Percentiles rank a stretch among this genome's conserved stretches.
These are phyloP conservation scores for Dimocarpus longan DNA, from an alignment of 345 rosid species.

Conservation along the genomic window DNA sequence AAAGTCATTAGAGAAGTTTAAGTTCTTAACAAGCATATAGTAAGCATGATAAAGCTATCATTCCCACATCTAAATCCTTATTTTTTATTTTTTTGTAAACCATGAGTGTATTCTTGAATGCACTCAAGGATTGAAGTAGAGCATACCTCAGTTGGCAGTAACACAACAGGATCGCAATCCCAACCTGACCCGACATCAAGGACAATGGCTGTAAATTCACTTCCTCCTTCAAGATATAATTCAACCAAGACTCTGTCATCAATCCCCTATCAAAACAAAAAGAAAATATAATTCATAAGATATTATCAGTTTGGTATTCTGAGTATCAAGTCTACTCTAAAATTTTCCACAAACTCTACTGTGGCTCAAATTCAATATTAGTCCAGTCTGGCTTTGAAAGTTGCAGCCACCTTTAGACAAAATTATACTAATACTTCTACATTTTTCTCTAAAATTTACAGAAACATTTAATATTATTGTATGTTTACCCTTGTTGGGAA, in stretches of 20 bases:
- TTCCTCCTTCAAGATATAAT: conserved; percentile 82
- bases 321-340: neutral
- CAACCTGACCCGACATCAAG: conserved; percentile 85
- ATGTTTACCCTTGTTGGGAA: neutral
- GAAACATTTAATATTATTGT: neutral
- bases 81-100: neutral
- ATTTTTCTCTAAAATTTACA: neutral
- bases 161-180: conserved; percentile 72
- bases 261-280: conserved; percentile 60
- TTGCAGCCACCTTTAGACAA: neutral
- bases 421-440: neutral
- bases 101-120: neutral
- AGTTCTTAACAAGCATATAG: neutral
- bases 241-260: conserved; percentile 78
- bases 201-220: conserved; percentile 90
- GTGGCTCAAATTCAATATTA: conserved; percentile 10
- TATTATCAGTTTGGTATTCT: conserved; percentile 15
- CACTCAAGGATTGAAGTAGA: conserved; percentile 16
- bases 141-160: conserved; percentile 89
- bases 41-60: neutral
- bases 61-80: neutral
- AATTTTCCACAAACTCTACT: conserved; percentile 6
- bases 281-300: conserved; percentile 11
- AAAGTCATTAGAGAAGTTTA: neutral
- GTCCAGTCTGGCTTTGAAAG: conserved; percentile 21